Evolutionary conservation across 306 rosid species (phyloP).

Genomic region (Fragaria iinumae): DNA sequence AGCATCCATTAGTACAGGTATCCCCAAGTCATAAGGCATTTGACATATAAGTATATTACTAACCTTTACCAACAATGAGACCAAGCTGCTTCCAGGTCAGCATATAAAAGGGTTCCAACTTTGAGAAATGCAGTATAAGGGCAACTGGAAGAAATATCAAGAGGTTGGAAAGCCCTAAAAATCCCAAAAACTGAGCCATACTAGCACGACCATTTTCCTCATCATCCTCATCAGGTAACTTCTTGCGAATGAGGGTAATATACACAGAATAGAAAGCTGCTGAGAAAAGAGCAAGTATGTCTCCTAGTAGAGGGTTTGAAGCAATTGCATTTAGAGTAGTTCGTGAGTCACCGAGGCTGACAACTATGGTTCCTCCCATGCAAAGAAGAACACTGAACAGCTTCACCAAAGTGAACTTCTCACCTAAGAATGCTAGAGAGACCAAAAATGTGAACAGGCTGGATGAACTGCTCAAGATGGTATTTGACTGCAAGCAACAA

Average conservation of each 20-base stretch:
- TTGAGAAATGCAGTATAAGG: constrained; percentile 55
- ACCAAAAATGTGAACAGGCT: constrained; percentile 96
- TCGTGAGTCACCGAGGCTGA: constrained; percentile 85
- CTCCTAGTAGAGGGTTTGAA: constrained; percentile 89
- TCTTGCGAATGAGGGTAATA: constrained; percentile 88
- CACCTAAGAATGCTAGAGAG: constrained; percentile 83
- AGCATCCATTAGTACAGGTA: neutral
- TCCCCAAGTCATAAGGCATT: neutral
- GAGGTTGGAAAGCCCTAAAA: constrained; percentile 76
- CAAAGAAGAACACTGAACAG: constrained; percentile 87
- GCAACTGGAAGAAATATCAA: constrained; percentile 77
- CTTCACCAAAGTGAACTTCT: constrained; percentile 88
- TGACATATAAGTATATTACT: constrained; percentile 20
- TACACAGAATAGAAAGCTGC: constrained; percentile 83
- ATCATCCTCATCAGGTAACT: constrained; percentile 70
- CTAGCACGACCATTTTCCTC: constrained; percentile 74
- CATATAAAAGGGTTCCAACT: constrained; percentile 53
- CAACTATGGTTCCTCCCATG: constrained; percentile 92
- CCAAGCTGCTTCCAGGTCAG: constrained; percentile 82
- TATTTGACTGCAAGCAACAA: constrained; percentile 74
- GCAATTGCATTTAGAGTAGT: constrained; percentile 45
- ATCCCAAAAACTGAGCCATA: constrained; percentile 96
- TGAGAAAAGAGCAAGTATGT: constrained; percentile 71
- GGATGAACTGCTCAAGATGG: constrained; percentile 95
- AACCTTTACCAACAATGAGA: constrained; percentile 88